Conservation (phyloP, 352 stramenopile genomes). For the Pythium angustatum region DNA sequence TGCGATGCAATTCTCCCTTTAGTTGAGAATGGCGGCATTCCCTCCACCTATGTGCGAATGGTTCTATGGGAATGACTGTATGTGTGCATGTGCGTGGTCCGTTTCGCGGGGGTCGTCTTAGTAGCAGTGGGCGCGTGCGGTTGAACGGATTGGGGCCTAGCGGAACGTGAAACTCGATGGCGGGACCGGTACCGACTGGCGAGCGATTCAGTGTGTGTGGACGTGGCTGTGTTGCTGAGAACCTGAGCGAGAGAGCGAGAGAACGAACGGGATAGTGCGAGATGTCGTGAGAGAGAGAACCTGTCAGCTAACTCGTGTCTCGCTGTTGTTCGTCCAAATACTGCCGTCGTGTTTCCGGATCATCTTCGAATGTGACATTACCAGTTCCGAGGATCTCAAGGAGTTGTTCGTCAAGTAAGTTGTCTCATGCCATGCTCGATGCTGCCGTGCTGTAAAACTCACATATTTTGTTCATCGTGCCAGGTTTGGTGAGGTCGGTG, state of each 20-base stretch:
- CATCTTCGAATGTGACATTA: not conserved
- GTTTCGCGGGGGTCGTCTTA: not conserved
- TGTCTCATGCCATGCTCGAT: not conserved
- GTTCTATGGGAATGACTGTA: not conserved
- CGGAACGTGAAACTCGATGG: not conserved
- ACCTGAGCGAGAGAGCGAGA: slow-evolving; percentile 19
- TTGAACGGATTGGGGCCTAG: not conserved
- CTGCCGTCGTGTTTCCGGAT: slow-evolving; percentile 11
- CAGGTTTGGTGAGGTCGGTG: slow-evolving; percentile 71
- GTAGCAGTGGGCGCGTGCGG: slow-evolving; percentile 6
- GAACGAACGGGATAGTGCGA: slow-evolving; percentile 17
- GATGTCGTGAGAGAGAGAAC: slow-evolving; percentile 11
- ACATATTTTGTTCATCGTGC: slow-evolving; percentile 12
- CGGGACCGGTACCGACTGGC: not conserved
- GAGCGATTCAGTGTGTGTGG: slow-evolving; percentile 13
- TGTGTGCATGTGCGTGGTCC: not conserved
- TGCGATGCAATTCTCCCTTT: not conserved
- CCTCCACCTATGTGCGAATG: not conserved
- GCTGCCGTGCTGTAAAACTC: not conserved
- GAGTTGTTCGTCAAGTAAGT: slow-evolving; percentile 74
- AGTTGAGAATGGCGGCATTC: not conserved
- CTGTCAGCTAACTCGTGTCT: slow-evolving; percentile 31
- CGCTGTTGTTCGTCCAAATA: slow-evolving; percentile 16
- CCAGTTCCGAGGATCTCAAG: slow-evolving; percentile 37
- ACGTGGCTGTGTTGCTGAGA: not conserved